phyloP scores from a whole-genome alignment of 768 basidiomycete species.

The Cyclocybe cylindracea region DNA sequence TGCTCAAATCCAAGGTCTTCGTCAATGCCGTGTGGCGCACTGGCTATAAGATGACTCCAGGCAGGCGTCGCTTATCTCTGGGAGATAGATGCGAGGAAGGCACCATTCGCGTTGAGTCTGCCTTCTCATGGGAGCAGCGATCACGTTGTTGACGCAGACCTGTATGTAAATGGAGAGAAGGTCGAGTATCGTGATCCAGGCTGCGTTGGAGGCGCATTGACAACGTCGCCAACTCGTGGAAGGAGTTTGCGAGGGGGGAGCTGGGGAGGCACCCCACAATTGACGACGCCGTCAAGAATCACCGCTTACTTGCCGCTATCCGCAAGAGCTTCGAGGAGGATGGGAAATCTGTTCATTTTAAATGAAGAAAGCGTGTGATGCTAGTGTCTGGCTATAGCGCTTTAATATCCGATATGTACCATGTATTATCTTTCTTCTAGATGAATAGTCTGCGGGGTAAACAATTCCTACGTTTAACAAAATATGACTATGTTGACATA shows the following conservation, averaged over 20 bases:
- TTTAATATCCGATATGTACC: no score
- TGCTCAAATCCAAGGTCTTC: conserved; percentile 27
- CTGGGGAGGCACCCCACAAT: conserved; percentile 4
- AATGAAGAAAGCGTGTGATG: no score
- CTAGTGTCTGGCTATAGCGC: no score
- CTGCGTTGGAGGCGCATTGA: background rate
- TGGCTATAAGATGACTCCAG: conserved; percentile 16
- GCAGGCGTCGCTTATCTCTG: conserved; percentile 25
- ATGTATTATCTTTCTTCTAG: no score
- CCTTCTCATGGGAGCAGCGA: conserved; percentile 1
- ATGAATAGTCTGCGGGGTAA: no score
- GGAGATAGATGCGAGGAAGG: conserved; percentile 34
- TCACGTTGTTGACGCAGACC: conserved; percentile 22
- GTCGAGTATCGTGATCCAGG: conserved; percentile 13
- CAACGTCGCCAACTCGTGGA: conserved; percentile 1
- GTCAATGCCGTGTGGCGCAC: conserved; percentile 23
- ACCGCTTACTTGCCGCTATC: conserved; percentile 2
- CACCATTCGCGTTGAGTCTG: conserved; percentile 22
- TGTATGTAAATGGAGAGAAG: conserved; percentile 31
- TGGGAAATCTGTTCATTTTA: no score
- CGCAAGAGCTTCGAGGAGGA: no score
- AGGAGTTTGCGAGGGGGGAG: conserved; percentile 4
- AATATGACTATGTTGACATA: no score
- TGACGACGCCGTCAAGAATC: conserved; percentile 8
- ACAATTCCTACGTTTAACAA: no score